These are phyloP conservation scores for Beauveria pseudobassiana DNA, from an alignment of 2,329 filamentous ascomycete species.

Conservation along the genomic window DNA sequence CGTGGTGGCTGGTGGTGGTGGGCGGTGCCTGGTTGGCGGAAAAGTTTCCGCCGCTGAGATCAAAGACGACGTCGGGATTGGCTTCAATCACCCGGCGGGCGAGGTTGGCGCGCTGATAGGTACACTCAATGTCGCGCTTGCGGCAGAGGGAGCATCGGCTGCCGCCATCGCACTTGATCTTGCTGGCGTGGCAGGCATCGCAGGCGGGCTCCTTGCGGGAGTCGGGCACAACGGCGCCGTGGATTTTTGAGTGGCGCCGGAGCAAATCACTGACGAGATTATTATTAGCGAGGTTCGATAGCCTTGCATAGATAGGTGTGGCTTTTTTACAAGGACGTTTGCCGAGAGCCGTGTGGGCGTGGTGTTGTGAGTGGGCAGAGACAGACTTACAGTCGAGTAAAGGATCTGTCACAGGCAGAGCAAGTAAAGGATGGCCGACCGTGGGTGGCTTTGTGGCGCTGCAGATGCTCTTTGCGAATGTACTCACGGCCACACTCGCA, in stretches of 20 bases:
- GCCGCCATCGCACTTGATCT: slow-evolving; percentile 37
- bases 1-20: background rate
- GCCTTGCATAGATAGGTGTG: background rate
- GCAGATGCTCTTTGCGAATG: slow-evolving; percentile 32
- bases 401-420: slow-evolving; percentile 29
- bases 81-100: slow-evolving; percentile 4
- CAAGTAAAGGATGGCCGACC: slow-evolving; percentile 27
- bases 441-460: slow-evolving; percentile 33
- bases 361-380: background rate
- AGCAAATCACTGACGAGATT: slow-evolving; percentile 26
- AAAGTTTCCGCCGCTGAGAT: slow-evolving; percentile 8
- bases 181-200: slow-evolving; percentile 36
- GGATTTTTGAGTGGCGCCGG: slow-evolving; percentile 30
- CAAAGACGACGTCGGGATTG: slow-evolving; percentile 3
- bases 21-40: background rate
- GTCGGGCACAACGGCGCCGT: slow-evolving; percentile 22
- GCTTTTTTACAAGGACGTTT: background rate
- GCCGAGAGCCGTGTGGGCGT: background rate
- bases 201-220: slow-evolving; percentile 32
- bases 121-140: slow-evolving; percentile 31
- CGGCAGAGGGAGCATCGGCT: slow-evolving; percentile 30
- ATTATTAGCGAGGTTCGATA: background rate
- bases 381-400: slow-evolving; percentile 31
- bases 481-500: slow-evolving; percentile 35
- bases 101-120: slow-evolving; percentile 22